Evolutionary conservation across 2,329 filamentous ascomycete genomes (phyloP).

Genomic region (Didymella glomerata): DNA sequence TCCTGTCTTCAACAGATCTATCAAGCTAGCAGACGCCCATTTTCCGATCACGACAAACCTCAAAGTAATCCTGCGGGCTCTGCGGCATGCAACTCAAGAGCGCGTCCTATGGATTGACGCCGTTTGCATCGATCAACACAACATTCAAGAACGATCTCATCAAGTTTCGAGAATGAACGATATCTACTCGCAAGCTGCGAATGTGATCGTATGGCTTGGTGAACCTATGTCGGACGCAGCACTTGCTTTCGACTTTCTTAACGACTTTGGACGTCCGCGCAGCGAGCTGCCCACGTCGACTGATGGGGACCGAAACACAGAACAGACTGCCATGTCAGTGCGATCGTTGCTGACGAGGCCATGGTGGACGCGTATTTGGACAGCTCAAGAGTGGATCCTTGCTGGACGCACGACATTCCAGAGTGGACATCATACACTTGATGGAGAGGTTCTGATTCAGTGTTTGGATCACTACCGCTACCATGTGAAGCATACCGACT

Average conservation of each 20-base stretch:
- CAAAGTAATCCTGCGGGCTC: constrained; percentile 12
- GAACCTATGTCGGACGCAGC: constrained; percentile 9
- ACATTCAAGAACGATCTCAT: constrained; percentile 12
- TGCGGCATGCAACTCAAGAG: constrained; percentile 7
- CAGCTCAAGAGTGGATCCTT: constrained; percentile 18
- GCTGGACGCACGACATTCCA: constrained; percentile 6
- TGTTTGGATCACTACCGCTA: constrained; percentile 6
- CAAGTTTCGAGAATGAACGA: constrained; percentile 18
- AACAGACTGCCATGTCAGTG: constrained; percentile 12
- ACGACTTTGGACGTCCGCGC: constrained; percentile 2
- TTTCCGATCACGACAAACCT: constrained; percentile 17
- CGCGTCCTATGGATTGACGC: constrained; percentile 25
- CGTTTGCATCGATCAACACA: constrained; percentile 24
- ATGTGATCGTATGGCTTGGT: constrained; percentile 17
- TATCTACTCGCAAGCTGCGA: constrained; percentile 11
- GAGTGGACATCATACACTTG: constrained; percentile 7
- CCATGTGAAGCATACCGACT: constrained; percentile 9
- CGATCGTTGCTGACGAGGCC: constrained; percentile 8
- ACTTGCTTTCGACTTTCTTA: constrained; percentile 11
- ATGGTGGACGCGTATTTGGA: constrained; percentile 17
- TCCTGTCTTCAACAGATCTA: neutral
- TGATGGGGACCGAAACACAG: neutral
- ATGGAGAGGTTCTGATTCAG: constrained; percentile 4
- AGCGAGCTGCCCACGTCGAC: neutral
- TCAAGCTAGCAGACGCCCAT: neutral